Percentiles rank a stretch among this genome's conserved stretches.
Conservation (phyloP, 2,329 filamentous ascomycete genomes). For the Phialocephala sp. region DNA sequence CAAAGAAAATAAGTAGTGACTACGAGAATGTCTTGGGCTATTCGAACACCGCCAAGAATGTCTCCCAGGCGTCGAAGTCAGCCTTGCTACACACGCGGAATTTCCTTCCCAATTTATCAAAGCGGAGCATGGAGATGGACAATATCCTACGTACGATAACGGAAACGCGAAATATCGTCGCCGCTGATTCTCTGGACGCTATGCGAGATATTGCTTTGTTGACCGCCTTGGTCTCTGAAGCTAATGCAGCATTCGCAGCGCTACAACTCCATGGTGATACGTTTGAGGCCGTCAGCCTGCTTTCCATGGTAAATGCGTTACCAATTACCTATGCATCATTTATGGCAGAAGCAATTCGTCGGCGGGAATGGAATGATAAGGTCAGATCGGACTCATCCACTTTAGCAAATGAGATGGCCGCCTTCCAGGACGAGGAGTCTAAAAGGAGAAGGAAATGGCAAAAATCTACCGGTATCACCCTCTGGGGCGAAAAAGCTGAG, state of each 20-base stretch:
- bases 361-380: conserved; percentile 91
- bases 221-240: conserved; percentile 73
- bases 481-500: conserved; percentile 69
- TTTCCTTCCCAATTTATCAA: conserved; percentile 62
- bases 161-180: conserved; percentile 71
- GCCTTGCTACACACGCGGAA: conserved; percentile 68
- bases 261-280: conserved; percentile 78
- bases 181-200: conserved; percentile 68
- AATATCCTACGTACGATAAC: conserved; percentile 63
- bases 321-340: conserved; percentile 91
- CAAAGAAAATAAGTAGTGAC: conserved; percentile 86
- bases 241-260: conserved; percentile 74
- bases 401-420: conserved; percentile 89
- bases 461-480: conserved; percentile 77
- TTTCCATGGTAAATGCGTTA: conserved; percentile 80
- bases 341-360: conserved; percentile 81
- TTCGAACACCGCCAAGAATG: conserved; percentile 67
- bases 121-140: conserved; percentile 64
- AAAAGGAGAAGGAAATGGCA: conserved; percentile 90
- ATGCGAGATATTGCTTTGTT: conserved; percentile 85
- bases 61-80: conserved; percentile 66
- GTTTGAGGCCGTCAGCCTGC: conserved; percentile 78
- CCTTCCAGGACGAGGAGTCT: conserved; percentile 90
- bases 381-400: conserved; percentile 86
- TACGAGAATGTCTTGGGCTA: conserved; percentile 78